Evolutionary conservation across 257 asterid genomes (phyloP).

Genomic region (Apocynum venetum): DNA sequence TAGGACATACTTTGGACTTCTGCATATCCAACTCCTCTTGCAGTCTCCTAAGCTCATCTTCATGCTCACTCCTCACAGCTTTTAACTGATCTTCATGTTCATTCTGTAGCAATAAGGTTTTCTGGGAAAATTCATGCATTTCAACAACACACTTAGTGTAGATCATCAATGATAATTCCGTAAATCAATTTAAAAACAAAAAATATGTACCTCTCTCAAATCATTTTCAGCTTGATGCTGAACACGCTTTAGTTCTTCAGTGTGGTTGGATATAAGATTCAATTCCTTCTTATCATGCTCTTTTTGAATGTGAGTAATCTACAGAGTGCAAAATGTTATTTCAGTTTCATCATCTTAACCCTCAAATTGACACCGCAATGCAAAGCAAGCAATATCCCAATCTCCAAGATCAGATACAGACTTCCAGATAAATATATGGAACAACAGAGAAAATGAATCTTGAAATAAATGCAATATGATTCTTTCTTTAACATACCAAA

Average conservation of each 20-base stretch:
- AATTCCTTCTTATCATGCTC: slow-evolving; percentile 58
- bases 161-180: slow-evolving; percentile 4
- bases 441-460: not conserved
- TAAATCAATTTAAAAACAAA: not conserved
- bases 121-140: slow-evolving; percentile 40
- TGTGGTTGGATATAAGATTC: slow-evolving; percentile 55
- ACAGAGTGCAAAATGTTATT: slow-evolving; percentile 25
- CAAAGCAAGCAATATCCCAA: slow-evolving; percentile 3
- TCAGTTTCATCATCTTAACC: slow-evolving; percentile 17
- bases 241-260: slow-evolving; percentile 60
- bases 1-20: slow-evolving; percentile 60
- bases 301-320: slow-evolving; percentile 65
- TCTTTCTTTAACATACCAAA: slow-evolving; percentile 45
- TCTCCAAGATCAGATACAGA: slow-evolving; percentile 2
- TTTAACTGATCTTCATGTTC: slow-evolving; percentile 84
- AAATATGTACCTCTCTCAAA: slow-evolving; percentile 61
- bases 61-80: slow-evolving; percentile 83
- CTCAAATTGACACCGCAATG: not conserved
- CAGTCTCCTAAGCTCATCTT: slow-evolving; percentile 74
- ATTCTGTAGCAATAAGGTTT: slow-evolving; percentile 56
- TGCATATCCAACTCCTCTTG: slow-evolving; percentile 84
- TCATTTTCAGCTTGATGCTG: slow-evolving; percentile 78
- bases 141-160: slow-evolving; percentile 1
- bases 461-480: not conserved
- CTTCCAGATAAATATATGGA: not conserved